Conservation (phyloP, 441 rosid genomes). For the Manihot esculenta region DNA sequence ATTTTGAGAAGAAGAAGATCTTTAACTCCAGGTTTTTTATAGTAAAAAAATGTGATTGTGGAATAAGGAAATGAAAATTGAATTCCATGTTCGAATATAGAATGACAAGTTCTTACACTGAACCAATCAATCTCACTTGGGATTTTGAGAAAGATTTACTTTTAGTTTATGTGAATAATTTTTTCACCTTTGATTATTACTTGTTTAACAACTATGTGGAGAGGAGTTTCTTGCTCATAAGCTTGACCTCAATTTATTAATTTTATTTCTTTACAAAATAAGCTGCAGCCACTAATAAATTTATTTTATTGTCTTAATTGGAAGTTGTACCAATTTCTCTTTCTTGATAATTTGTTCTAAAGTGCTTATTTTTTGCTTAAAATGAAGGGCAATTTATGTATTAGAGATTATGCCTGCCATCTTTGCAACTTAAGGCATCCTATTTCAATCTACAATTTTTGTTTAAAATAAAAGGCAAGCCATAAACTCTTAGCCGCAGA, state of each 20-base stretch:
- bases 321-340: not conserved
- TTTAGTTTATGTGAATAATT: not conserved
- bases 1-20: too few relatives aligned
- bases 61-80: too few relatives aligned
- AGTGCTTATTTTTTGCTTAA: not conserved
- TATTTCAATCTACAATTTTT: too few relatives aligned
- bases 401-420: too few relatives aligned
- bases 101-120: not conserved
- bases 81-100: too few relatives aligned
- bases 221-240: too few relatives aligned
- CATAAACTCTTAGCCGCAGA: conserved; percentile 33
- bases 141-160: not conserved
- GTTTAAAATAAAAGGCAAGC: too few relatives aligned
- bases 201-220: not conserved
- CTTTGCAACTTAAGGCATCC: not conserved
- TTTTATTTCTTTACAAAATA: not conserved
- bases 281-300: not conserved
- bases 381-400: too few relatives aligned
- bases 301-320: not conserved
- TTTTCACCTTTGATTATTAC: not conserved
- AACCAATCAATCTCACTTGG: not conserved
- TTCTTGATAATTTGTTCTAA: not conserved
- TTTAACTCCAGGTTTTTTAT: too few relatives aligned
- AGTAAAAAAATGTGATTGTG: too few relatives aligned
- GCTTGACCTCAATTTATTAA: not conserved